Base-by-base conservation (phyloP, 2,329 filamentous ascomycete genomes). In the Ceratocystis harringtonii region DNA sequence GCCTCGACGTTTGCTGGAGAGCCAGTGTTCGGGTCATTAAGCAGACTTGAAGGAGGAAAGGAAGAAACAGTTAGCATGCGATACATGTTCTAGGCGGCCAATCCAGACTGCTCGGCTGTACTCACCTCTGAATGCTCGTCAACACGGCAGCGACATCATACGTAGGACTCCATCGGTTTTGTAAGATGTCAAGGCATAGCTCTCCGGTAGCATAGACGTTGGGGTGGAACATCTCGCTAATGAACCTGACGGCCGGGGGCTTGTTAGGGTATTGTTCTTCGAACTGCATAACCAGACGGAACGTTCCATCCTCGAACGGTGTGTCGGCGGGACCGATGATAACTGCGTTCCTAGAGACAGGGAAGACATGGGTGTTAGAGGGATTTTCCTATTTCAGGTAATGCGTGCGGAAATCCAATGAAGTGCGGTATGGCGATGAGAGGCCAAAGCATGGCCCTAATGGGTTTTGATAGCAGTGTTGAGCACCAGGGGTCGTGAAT, bases 241-340 rank as follows among this genome's bases (percentile, higher is more conserved):
- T 95, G 75, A 99, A 99, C 74, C 97, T 97, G 77, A 97, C 94
- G 43, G 91, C 89, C 0, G 94, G 94, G 4, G 94, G 94, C 75
- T 97, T 97, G 78, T 97, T 99, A 36, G 94, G 94, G 72, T 99
- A 99, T 73, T 96, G 92, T 76, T 99, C 94, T 74, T 97, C 94
- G 71, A 99, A 99, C 74, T 96, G 91, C 92, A 99, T 97, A 63
- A 97, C 92, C 10, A 99, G 86, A 70, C 92, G 83, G 75, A 99
- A 99, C 25, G 94, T 99, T 69, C 94, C 94, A 75, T 99, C 94
- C 77, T 99, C 94, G 72, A 97, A 99, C 0, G 94, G 92, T 1
- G 94, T 99, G 73, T 99, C 94, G 68, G 90, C 90, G 48, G 92
- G 92, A 8, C 92, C 92, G 71, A 99, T 97, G 69, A 99, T 99